These are phyloP conservation scores for Abrus pulchellus DNA, from an alignment of 306 rosid species.

Conservation along the genomic window DNA sequence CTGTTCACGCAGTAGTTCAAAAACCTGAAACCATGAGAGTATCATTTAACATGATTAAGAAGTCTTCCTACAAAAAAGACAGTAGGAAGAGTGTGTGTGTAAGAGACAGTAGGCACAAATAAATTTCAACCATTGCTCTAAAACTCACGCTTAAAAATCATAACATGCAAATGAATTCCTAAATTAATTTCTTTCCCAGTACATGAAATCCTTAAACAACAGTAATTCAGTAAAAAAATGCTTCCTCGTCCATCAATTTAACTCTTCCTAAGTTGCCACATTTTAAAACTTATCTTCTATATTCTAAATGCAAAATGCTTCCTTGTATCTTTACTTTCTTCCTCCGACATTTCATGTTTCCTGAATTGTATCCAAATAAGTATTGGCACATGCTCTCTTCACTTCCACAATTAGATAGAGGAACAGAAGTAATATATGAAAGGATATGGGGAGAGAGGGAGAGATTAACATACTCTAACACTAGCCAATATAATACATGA, in stretches of 20 bases:
- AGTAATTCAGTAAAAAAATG: background rate
- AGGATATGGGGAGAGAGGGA: background rate
- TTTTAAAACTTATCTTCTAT: conserved; percentile 8
- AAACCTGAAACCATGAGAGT: conserved; percentile 69
- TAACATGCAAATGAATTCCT: conserved; percentile 18
- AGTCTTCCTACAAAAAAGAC: conserved; percentile 25
- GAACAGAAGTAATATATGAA: conserved; percentile 8
- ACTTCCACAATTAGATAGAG: background rate
- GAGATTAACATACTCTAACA: background rate
- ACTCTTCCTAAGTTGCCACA: background rate
- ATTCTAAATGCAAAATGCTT: conserved; percentile 23
- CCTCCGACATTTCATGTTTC: conserved; percentile 23
- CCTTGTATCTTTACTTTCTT: conserved; percentile 13
- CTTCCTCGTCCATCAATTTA: conserved; percentile 6
- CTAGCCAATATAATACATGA: conserved; percentile 15
- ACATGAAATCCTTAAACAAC: conserved; percentile 23
- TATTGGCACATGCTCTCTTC: conserved; percentile 20
- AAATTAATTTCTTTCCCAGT: background rate
- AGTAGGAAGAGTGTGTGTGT: background rate
- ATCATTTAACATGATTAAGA: conserved; percentile 33
- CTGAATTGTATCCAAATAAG: conserved; percentile 8
- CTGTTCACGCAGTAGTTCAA: conserved; percentile 85
- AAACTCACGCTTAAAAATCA: conserved; percentile 11
- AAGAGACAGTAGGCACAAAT: background rate
- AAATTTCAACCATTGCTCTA: conserved; percentile 13